These are phyloP conservation scores for Aureobasidium leucospermi DNA, from an alignment of 2,329 filamentous ascomycete species.

Conservation along the genomic window DNA sequence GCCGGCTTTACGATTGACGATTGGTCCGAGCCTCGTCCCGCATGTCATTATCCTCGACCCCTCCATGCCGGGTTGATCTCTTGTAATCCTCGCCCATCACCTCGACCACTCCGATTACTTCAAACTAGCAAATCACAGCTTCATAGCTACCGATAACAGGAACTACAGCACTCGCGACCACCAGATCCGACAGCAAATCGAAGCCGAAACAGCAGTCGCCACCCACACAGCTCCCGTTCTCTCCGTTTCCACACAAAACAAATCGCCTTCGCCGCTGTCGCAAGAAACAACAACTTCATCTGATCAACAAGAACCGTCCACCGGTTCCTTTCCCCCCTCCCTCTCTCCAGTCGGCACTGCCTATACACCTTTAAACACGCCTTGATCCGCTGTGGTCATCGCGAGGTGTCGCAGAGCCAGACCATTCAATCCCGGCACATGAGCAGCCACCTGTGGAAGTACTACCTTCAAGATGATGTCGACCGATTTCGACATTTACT, in stretches of 20 bases:
- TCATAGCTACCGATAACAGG: background rate
- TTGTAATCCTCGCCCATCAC: background rate
- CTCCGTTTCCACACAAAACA: background rate
- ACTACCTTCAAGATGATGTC: slow-evolving; percentile 95
- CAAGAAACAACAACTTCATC: background rate
- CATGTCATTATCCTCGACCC: slow-evolving; percentile 12
- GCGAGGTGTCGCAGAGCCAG: slow-evolving; percentile 65
- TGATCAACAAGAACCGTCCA: background rate
- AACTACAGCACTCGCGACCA: background rate
- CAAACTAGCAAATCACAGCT: background rate
- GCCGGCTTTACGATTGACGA: background rate
- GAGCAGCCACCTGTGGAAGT: slow-evolving; percentile 96
- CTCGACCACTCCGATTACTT: background rate
- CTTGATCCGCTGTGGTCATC: slow-evolving; percentile 79
- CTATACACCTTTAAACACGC: slow-evolving; percentile 76
- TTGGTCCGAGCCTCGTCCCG: slow-evolving; percentile 3
- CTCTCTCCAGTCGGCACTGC: slow-evolving; percentile 39
- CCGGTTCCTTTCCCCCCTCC: background rate
- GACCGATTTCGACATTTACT: slow-evolving; percentile 86
- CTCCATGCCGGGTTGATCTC: background rate
- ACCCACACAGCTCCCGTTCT: background rate
- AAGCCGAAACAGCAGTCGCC: slow-evolving; percentile 3
- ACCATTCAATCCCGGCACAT: slow-evolving; percentile 53
- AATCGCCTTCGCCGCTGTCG: background rate
- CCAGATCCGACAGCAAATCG: background rate